Base-by-base conservation (phyloP, 1,139 yeast species). In the Kluyveromyces sp. region DNA sequence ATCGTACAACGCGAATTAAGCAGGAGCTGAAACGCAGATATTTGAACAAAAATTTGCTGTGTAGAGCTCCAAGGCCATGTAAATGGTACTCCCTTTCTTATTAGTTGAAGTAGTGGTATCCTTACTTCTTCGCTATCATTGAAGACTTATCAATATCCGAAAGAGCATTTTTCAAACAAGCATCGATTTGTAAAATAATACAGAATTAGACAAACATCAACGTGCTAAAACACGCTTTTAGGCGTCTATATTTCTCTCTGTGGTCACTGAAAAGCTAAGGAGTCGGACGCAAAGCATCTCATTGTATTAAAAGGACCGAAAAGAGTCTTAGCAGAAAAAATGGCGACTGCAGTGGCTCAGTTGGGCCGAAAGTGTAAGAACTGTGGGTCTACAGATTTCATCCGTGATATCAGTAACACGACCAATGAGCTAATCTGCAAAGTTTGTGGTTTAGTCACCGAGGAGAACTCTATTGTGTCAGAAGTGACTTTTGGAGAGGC, bases 401-500 rank as follows among this genome's bases (percentile, higher is more conserved):
- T 65, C 3, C 65, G 75, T 48, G 80, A 75, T 48, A 68, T 67
- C 39, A 66, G 67, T 41, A 75, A 82, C 3, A 82, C 87, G 0
- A 78, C 87, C 3, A 82, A 84, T 3, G 95, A 86, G 63, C 64
- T 84, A 29, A 82, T 88, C 28, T 92, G 98, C 69, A 70, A 73
- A 33, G 61, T 67, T 38, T 92, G 98, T 75, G 96, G 97, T 61
- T 69, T 79, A 20, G 97, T 92, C 33, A 76, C 77, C 44, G 95
- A 87, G 55, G 97, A 89, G 61, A 85, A 88, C 56, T 95, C 95
- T 26, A 89, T 92, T 55, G 97, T 94, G 22, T 80, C 95, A 19
- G 98, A 94, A 61, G 94, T 94, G 46, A 86, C 94, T 17, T 92
- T 89, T 66, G 94, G 94, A 35, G 99, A 94, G 58, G 76, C 88